Evolutionary conservation across 257 asterid species (phyloP), one percentile per base, ranked within the genome.

Genomic region (Capsicum baccatum): DNA sequence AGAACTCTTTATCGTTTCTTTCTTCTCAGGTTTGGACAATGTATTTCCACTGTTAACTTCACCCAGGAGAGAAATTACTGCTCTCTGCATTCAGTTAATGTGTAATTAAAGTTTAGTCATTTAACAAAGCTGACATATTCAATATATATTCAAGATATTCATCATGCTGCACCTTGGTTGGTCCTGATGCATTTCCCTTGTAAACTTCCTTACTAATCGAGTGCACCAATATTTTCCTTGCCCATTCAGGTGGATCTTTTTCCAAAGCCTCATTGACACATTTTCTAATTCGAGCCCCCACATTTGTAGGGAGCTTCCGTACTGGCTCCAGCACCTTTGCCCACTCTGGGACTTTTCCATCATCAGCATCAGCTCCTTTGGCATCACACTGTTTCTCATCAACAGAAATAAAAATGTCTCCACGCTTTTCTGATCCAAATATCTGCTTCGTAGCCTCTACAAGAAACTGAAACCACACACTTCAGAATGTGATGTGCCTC

Each of bases 151-250:
- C 8, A 55, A 15, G 64, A 55, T 78, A 54, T 78, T 78, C 82
- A 78, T 78, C 66, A 82, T 56, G 74, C 70, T 86, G 85, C 88
- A 96, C 99, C 99, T 97, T 97, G 78, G 99, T 97, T 42, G 99
- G 99, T 66, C 98, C 99, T 11, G 99, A 94, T 81, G 99, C 99
- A 86, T 97, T 97, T 69, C 99, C 98, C 88, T 97, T 97, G 90
- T 97, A 97, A 21, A 97, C 99, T 81, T 94, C 97, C 92, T 93
- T 97, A 76, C 99, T 95, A 78, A 97, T 97, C 19, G 97, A 94
- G 88, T 97, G 96, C 87, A 91, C 94, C 92, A 97, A 87, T 73
- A 84, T 87, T 87, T 81, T 87, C 86, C 83, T 95, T 62, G 98
- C 98, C 97, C 97, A 97, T 87, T 94, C 98, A 58, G 98, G 98